Percentiles rank a stretch among this genome's conserved stretches.
phyloP scores from a whole-genome alignment of 2,329 filamentous ascomycete genomes.

The Exophiala calicioides region DNA sequence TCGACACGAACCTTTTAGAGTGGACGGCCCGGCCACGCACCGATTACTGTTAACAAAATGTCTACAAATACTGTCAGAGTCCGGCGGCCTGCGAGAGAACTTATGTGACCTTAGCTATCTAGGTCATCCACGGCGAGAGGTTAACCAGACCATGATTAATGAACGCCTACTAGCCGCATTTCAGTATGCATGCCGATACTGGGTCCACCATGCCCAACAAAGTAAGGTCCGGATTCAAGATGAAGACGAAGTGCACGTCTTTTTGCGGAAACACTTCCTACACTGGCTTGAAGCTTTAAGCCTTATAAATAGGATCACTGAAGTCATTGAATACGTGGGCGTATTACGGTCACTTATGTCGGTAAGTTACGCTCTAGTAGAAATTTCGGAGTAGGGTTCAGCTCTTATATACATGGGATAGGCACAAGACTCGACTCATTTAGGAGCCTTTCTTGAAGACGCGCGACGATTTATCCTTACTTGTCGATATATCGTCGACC shows the following conservation, averaged over 20 bases:
- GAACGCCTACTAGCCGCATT: slow-evolving; percentile 27
- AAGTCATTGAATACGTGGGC: neutral
- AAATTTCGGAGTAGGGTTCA: neutral
- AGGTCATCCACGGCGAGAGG: slow-evolving; percentile 6
- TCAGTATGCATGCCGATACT: too few species aligned
- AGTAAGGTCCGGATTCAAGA: slow-evolving; percentile 2
- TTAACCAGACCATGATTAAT: slow-evolving; percentile 16
- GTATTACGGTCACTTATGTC: neutral
- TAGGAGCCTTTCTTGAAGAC: slow-evolving; percentile 35
- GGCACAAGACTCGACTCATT: slow-evolving; percentile 8
- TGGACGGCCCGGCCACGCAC: slow-evolving; percentile 7
- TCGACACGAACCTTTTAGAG: slow-evolving; percentile 9
- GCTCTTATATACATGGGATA: slow-evolving; percentile 1
- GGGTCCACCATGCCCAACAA: slow-evolving; percentile 32
- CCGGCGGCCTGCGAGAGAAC: slow-evolving; percentile 16
- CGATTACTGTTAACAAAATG: slow-evolving; percentile 5
- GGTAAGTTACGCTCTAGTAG: neutral
- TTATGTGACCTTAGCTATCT: slow-evolving; percentile 18
- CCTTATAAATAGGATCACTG: slow-evolving; percentile 14
- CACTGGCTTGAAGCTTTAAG: slow-evolving; percentile 33
- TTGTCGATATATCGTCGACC: slow-evolving; percentile 33
- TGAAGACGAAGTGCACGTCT: slow-evolving; percentile 5
- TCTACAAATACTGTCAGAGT: slow-evolving; percentile 1
- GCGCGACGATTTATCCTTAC: slow-evolving; percentile 36
- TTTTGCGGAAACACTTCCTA: slow-evolving; percentile 29